Evolutionary conservation across 148 eudicot species (phyloP).

Genomic region (Mesembryanthemum crystallinum): DNA sequence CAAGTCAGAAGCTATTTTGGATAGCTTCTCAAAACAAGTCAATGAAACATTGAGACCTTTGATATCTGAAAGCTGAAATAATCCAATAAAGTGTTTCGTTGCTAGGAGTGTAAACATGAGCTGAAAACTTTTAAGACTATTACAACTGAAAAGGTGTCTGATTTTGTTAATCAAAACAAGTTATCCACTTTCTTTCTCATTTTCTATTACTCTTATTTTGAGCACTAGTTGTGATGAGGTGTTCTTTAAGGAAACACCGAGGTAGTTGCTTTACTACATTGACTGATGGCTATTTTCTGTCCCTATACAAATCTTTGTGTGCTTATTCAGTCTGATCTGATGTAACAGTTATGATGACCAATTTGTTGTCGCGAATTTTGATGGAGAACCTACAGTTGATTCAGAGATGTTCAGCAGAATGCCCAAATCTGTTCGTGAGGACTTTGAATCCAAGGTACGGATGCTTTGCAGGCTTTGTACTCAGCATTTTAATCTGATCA

Average conservation of each 20-base stretch:
- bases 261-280: background rate
- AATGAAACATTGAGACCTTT: too few relatives aligned
- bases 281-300: background rate
- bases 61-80: too few relatives aligned
- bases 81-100: too few relatives aligned
- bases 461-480: background rate
- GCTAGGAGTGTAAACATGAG: too few relatives aligned
- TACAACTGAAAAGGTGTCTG: too few relatives aligned
- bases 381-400: conserved; percentile 90
- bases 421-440: conserved; percentile 57
- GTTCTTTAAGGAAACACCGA: background rate
- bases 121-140: too few relatives aligned
- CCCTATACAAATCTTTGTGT: background rate
- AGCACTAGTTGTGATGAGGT: background rate
- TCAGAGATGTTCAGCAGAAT: conserved; percentile 69
- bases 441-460: conserved; percentile 64
- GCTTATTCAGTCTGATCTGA: conserved; percentile 21
- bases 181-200: background rate
- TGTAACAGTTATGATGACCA: conserved; percentile 62
- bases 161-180: too few relatives aligned
- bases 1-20: too few relatives aligned
- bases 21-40: too few relatives aligned
- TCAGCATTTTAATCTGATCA: background rate
- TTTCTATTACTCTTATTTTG: background rate
- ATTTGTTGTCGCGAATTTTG: conserved; percentile 71